Evolutionary conservation across 805 yeast genomes (phyloP), one percentile per base, ranked within the genome.

Genomic region (Debaryomyces prosopidis): DNA sequence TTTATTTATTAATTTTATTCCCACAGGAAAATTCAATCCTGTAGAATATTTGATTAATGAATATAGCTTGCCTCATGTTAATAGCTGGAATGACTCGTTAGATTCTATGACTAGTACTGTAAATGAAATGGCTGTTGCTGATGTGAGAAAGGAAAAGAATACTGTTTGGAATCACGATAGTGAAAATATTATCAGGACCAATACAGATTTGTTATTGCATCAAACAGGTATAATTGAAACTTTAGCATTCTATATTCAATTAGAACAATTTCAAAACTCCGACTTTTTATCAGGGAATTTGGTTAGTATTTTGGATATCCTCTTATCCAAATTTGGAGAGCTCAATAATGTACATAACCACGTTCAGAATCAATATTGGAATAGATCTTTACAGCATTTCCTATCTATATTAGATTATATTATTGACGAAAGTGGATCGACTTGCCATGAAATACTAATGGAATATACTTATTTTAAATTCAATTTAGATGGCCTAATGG

Each of bases 191-290:
- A 58, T 65, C 18, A 40, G 54, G 10, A 11, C 55, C 2, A 54
- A 54, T 37, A 49, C 62, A 2, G 59, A 56, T 17, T 44, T 48
- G 18, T 42, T 51, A 5, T 52, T 66, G 14, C 51, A 49, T 26
- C 73, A 71, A 43, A 50, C 62, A 1, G 68, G 74, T 11, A 45
- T 63, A 1, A 56, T 61, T 7, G 74, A 71, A 49, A 43, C 73
- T 0, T 39, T 72, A 14, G 54, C 71, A 5, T 50, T 68, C 34
- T 71, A 69, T 46, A 49, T 69, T 28, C 76, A 72, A 50, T 55
- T 73, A 14, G 72, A 69, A 45, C 73, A 66, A 49, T 64, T 71
- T 39, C 76, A 69, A 44, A 59, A 67, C 40, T 52, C 63, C 1
- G 73, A 69, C n/a, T 72, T 54, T 43, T 58, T 70, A 26, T 53